Percentiles rank a stretch among this genome's conserved stretches.
Conservation (phyloP, 257 asterid species). For the Salvia rosmarinus region DNA sequence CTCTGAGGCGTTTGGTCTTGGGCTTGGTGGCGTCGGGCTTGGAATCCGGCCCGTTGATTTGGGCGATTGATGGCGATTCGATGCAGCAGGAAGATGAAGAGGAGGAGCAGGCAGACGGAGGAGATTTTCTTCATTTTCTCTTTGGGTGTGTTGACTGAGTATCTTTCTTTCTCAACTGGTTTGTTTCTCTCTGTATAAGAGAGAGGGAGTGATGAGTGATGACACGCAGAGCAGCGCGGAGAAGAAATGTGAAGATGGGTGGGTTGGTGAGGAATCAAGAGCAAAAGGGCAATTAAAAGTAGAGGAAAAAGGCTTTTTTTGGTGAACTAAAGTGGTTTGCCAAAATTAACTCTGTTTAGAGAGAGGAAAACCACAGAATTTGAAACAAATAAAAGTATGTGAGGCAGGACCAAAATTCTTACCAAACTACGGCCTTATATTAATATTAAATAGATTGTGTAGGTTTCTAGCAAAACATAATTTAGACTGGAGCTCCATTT, state of each 20-base stretch:
- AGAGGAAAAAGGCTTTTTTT: slow-evolving; percentile 40
- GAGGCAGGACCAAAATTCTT: neutral
- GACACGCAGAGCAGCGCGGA: neutral
- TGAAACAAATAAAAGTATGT: slow-evolving; percentile 20
- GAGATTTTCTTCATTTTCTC: slow-evolving; percentile 50
- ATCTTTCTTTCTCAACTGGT: neutral
- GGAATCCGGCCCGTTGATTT: neutral
- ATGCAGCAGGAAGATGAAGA: slow-evolving; percentile 74
- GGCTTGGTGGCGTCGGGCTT: slow-evolving; percentile 26
- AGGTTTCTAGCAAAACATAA: neutral
- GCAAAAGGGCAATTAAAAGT: slow-evolving; percentile 20
- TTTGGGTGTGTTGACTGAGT: too few species aligned
- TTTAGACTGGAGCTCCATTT: neutral
- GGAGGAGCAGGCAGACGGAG: slow-evolving; percentile 55
- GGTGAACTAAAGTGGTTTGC: slow-evolving; percentile 72
- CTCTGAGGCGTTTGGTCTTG: slow-evolving; percentile 37
- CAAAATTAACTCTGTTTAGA: slow-evolving; percentile 40
- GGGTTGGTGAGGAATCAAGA: slow-evolving; percentile 56
- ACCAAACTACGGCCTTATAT: slow-evolving; percentile 17
- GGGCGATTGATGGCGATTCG: slow-evolving; percentile 34
- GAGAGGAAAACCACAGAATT: slow-evolving; percentile 22
- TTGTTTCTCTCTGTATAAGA: slow-evolving; percentile 20
- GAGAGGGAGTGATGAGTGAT: slow-evolving; percentile 23
- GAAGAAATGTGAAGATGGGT: slow-evolving; percentile 35
- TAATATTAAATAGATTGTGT: neutral